Conservation (phyloP, 2,329 filamentous ascomycete species). For the Graphiopsis chlorocephala region DNA sequence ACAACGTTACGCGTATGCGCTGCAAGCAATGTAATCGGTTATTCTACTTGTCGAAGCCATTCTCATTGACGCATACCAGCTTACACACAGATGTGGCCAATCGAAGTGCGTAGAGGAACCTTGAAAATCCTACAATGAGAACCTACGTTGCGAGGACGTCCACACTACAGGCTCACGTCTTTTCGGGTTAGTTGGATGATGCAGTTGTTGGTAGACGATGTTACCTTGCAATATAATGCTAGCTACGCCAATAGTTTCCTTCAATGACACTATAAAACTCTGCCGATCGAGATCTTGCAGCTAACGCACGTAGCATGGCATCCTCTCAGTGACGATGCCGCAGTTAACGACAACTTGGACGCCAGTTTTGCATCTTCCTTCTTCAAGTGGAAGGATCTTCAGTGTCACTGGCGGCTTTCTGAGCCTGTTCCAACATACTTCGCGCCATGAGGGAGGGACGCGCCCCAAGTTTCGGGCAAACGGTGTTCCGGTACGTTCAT, state of each 20-base stretch:
- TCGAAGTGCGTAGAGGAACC: background rate
- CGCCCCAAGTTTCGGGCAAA: background rate
- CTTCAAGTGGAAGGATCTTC: background rate
- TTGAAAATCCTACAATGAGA: background rate
- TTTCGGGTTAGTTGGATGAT: background rate
- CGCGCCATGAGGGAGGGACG: background rate
- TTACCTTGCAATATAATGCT: background rate
- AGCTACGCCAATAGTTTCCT: background rate
- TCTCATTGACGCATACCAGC: background rate
- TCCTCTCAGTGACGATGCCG: background rate
- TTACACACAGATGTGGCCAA: background rate
- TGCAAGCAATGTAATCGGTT: background rate
- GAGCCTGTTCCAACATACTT: background rate
- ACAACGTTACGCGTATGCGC: background rate
- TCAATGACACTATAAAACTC: background rate
- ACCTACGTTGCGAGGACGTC: background rate
- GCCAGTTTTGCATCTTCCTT: background rate
- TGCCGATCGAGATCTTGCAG: background rate
- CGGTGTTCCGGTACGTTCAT: background rate
- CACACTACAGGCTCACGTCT: background rate
- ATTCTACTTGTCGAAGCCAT: background rate
- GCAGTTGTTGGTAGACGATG: background rate
- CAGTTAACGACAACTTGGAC: background rate
- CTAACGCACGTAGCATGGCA: background rate
- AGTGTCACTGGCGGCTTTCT: background rate